A percentile compares a stretch with the other conserved stretches of the same genome.
Evolutionary conservation across 306 rosid genomes (phyloP).

Genomic region (Clitoria ternatea): DNA sequence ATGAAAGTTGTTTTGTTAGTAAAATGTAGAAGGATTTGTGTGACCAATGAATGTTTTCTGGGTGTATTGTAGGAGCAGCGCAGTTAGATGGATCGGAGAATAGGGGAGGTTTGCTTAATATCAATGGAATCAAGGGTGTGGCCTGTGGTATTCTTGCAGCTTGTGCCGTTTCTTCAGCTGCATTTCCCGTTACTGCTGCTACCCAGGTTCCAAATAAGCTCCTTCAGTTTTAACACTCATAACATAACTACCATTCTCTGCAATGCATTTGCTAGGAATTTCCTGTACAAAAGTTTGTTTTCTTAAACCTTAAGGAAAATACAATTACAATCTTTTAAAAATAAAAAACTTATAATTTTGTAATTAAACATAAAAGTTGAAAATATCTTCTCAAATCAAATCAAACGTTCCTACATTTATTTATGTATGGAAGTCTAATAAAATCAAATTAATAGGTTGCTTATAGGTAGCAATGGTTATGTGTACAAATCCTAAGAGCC

Average conservation of each 20-base stretch:
- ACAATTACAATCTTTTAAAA: too few relatives aligned
- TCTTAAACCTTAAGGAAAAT: too few relatives aligned
- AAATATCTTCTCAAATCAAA: too few relatives aligned
- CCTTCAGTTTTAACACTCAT: not conserved
- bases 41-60: not conserved
- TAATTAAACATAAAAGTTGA: too few relatives aligned
- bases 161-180: slow-evolving; percentile 56
- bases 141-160: slow-evolving; percentile 86
- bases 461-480: not conserved
- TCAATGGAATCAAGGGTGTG: slow-evolving; percentile 45
- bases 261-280: not conserved
- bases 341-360: too few relatives aligned
- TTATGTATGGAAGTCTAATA: not conserved
- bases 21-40: not conserved
- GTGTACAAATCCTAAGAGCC: not conserved
- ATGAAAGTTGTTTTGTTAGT: not conserved
- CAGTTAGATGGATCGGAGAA: slow-evolving; percentile 39
- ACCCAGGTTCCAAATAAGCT: slow-evolving; percentile 46
- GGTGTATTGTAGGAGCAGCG: slow-evolving; percentile 29
- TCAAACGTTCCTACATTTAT: too few relatives aligned
- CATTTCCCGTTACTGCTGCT: slow-evolving; percentile 82
- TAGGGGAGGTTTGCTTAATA: slow-evolving; percentile 29
- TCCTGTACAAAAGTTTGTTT: too few relatives aligned
- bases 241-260: not conserved
- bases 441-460: not conserved